Base-by-base conservation (phyloP, 2,329 filamentous ascomycete genomes). In the Exophiala sideris region DNA sequence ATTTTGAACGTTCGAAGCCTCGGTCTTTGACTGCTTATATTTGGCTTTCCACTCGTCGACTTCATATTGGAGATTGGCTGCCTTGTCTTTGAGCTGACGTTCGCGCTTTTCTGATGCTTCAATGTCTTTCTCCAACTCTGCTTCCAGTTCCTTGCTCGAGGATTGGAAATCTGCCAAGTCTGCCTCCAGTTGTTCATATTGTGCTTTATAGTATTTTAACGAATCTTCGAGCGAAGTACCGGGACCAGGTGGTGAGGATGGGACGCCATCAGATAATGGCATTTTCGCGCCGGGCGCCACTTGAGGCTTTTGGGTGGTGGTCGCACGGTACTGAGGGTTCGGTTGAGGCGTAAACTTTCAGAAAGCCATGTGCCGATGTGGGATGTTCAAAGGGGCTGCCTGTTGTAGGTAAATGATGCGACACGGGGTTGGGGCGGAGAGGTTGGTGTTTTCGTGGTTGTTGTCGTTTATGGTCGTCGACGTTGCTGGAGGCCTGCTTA, bases 21-120 rank as follows among this genome's bases (percentile, higher is more conserved):
- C 94, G 39, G 82, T 76, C 71, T 97, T 97, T 60, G 91, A 88
- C 70, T 97, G 91, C 71, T 91, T 96, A 79, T 95, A 95, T 79
- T 97, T 99, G 63, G 88, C 85, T 85, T 97, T 97, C 94, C 94
- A 99, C 74, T 99, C 94, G 54, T 97, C 91, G 0, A 94, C 91
- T 71, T 97, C 91, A 67, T 90, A 99, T 46, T 81, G 84, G 59
- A 95, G 72, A 35, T 79, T 81, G 71, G 97, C 92, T 1, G 89
- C 87, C 76, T 92, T 95, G 71, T 95, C 87, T 70, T 91, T 86
- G 64, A 96, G 74, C 61, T 85, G 79, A 60, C 91, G 83, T 75
- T 97, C 92, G 65, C 91, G 84, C 76, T 95, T 95, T 78, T 99
- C 94, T 41, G 91, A 91, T 41, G 89, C 87, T 66, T 97, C 92